Base-by-base conservation (phyloP, 1,284 basidiomycete species). In the Veloporphyrellus conicus region DNA sequence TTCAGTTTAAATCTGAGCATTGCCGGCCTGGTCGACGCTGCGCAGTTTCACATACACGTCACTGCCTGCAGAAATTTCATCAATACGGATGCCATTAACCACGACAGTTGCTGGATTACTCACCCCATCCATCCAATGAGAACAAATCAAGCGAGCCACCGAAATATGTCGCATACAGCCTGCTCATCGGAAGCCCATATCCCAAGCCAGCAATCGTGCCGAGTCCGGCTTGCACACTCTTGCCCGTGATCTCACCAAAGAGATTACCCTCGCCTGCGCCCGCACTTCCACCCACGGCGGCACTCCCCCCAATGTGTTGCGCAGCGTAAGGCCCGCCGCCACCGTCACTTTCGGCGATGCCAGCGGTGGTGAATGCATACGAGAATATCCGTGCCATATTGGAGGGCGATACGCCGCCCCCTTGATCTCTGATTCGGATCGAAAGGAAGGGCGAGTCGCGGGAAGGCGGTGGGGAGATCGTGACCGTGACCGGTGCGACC, bases 131-230 rank as follows among this genome's bases (percentile, higher is more conserved):
- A 59, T 90, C 84, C 45, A 93, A 64, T 1, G 84, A 82, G 52
- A 85, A 77, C 33, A 93, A 70, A 57, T 90, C 84, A 22, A 92
- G 70, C 4, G 84, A 81, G 28, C 88, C 85, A 29, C 85, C 86
- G 62, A 93, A 89, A 59, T 89, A 88, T 74, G 70, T 81, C 20
- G 88, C 82, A 61, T 93, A 93, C 43, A 93, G 67, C 54, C 79
- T 78, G 61, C 89, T 89, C 84, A 93, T 87, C 4, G 90, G 90
- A 47, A 93, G 69, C 0, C 90, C 90, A 56, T 90, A 91, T 3
- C 91, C 92, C 33, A 93, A 43, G 16, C 64, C 82, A 2, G 83
- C 83, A 35, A 85, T 76, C 3, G 83, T 84, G 10, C 84, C 83
- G 63, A 85, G 43, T 67, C 35, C 78, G 79, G 43, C 82, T 60